Base-by-base conservation (phyloP, 1,139 yeast species). In the Entelexis sorbosivorans region DNA sequence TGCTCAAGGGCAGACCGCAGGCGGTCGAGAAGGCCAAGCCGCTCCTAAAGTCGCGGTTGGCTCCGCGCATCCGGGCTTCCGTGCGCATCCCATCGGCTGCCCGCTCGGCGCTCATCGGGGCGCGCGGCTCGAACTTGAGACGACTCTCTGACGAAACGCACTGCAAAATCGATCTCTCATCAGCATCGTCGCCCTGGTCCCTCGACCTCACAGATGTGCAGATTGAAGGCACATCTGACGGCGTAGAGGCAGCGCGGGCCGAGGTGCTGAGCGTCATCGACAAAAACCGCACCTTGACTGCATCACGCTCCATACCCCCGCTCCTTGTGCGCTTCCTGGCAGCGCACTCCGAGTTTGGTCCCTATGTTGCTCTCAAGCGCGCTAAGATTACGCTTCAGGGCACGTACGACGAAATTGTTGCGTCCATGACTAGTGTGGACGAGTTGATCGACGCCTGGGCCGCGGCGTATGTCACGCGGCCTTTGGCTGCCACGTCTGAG, bases 191-290 rank as follows among this genome's bases (percentile, higher is more conserved):
- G 67, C 44, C 74, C 22, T 70, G 73, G 52, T 75, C 74, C 58
- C 79, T 83, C 44, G 77, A 73, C 50, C 67, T 76, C 33, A 74
- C 83, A 42, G 72, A 73, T 40, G 80, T 91, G 52, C 70, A 79
- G 32, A 73, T 91, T 56, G 83, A 78, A 56, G 98, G 98, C 69
- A 95, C 88, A 63, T 76, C 78, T 54, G 94, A 84, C 65, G 89
- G 95, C 53, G 83, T 85, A 58, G 77, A 75, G 59, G 74, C 76
- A 51, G 96, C 97, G 28, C 82, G 81, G 62, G 68, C 67, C 26
- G 55, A 57, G n/a, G 59, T 58, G 61, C 73, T 81, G 50, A 69
- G 71, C 43, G 50, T 64, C 16, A 70, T 67, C 46, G 60, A 68
- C 46, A 60, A 61, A 29, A 64, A 66, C 5, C 44, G 53, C 19